Conservation (phyloP, 345 rosid species). For the Punica granatum region DNA sequence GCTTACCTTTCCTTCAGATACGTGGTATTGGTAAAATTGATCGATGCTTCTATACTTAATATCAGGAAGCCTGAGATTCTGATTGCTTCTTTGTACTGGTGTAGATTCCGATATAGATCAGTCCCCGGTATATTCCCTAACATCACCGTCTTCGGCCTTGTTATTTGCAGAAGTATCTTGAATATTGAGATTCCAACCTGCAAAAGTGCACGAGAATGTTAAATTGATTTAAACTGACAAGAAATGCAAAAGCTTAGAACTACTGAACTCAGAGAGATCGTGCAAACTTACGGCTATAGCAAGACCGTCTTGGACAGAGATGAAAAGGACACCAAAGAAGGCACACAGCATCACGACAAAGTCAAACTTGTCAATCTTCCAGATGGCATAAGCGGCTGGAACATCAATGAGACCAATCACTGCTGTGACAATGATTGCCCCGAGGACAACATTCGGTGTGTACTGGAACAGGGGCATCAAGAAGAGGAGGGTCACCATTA, state of each 20-base stretch:
- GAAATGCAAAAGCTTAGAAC: too few species aligned
- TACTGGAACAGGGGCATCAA: constrained; percentile 91
- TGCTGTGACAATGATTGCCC: constrained; percentile 86
- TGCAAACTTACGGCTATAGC: constrained; percentile 70
- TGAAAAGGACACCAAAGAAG: constrained; percentile 70
- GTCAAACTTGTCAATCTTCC: constrained; percentile 90
- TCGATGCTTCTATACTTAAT: constrained; percentile 70
- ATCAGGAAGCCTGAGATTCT: constrained; percentile 71
- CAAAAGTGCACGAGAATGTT: not conserved
- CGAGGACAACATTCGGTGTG: constrained; percentile 88
- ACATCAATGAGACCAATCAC: constrained; percentile 89
- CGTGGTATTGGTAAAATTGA: constrained; percentile 78
- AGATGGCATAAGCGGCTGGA: constrained; percentile 63
- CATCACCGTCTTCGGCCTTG: constrained; percentile 73
- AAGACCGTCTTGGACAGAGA: constrained; percentile 81
- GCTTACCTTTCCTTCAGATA: constrained; percentile 80
- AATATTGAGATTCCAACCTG: constrained; percentile 81
- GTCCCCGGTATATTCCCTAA: constrained; percentile 82
- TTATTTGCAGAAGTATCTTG: constrained; percentile 74
- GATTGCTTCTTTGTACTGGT: constrained; percentile 70
- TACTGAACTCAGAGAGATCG: not conserved
- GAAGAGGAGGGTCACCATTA: constrained; percentile 89
- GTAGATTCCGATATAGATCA: constrained; percentile 50
- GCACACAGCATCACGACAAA: constrained; percentile 77
- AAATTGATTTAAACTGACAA: too few species aligned